Evolutionary conservation across 1,139 yeast species (phyloP).

Genomic region (Yamadazyma atlantica): DNA sequence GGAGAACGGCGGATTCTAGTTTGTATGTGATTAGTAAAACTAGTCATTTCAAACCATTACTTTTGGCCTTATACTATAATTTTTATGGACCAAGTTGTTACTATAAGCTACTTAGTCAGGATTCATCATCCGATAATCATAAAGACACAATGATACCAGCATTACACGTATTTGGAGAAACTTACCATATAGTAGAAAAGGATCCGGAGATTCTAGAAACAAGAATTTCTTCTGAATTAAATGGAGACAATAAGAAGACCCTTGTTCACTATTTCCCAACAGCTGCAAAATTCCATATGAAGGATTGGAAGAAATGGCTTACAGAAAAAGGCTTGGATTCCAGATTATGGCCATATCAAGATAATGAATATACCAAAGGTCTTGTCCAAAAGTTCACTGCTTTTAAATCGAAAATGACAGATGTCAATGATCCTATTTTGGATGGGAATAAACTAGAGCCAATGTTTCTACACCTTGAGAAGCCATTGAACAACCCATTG

Average conservation of each 20-base stretch:
- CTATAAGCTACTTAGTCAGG: slow-evolving; percentile 11
- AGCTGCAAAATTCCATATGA: slow-evolving; percentile 20
- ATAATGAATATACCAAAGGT: slow-evolving; percentile 23
- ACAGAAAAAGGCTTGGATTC: slow-evolving; percentile 23
- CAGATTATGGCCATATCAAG: slow-evolving; percentile 33
- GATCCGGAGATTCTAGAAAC: slow-evolving; percentile 11
- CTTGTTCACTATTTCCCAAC: slow-evolving; percentile 36
- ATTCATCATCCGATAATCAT: slow-evolving; percentile 10
- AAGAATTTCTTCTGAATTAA: background rate
- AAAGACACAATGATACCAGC: slow-evolving; percentile 43
- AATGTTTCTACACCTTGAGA: slow-evolving; percentile 42
- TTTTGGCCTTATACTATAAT: slow-evolving; percentile 35
- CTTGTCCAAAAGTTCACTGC: slow-evolving; percentile 23
- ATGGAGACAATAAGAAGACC: slow-evolving; percentile 16
- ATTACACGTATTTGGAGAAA: slow-evolving; percentile 34
- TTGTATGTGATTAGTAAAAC: slow-evolving; percentile 36
- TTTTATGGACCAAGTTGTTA: slow-evolving; percentile 19
- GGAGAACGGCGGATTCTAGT: slow-evolving; percentile 34
- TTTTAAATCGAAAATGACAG: slow-evolving; percentile 8
- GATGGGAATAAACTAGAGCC: slow-evolving; percentile 22
- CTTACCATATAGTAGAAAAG: slow-evolving; percentile 28
- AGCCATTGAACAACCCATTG: slow-evolving; percentile 41
- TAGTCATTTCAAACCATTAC: slow-evolving; percentile 27
- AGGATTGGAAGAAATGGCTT: slow-evolving; percentile 32
- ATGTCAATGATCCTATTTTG: slow-evolving; percentile 8